Evolutionary conservation across 2,329 filamentous ascomycete genomes (phyloP), one percentile per base, ranked within the genome.

Genomic region (Zymoseptoria passerinii): DNA sequence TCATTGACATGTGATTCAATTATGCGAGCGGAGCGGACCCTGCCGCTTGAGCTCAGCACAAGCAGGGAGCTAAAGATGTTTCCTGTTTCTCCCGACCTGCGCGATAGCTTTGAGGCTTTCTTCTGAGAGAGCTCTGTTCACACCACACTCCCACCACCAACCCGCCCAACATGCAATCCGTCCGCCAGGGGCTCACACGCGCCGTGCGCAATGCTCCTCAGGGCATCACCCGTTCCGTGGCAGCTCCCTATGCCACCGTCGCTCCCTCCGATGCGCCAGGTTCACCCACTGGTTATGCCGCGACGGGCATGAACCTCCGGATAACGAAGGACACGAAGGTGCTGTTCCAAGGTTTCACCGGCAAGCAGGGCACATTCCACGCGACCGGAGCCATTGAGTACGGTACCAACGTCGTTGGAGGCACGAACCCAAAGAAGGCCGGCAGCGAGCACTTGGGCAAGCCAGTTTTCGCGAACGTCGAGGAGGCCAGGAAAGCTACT

Each of bases 361-460:
- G 92, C 75, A 70, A 67, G 62, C 70, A 72, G 59, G 61, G 66
- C 68, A 97, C 92, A 70, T 99, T 99, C 83, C 94, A 99, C 77
- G 94, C 94, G 67, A 84, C 90, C 76, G 92, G 96, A 80, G 94
- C 94, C 67, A 96, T 99, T 77, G 94, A 95, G 77, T 99, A 99
- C 79, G 94, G 92, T 75, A 99, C 94, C 70, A 92, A 96, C 75
- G 90, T 99, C 67, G 91, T 99, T 67, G 94, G 94, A 76, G 94
- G 94, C 74, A 97, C 92, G 73, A 97, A 97, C 81, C 94, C 94
- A 74, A 97, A 96, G 84, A 99, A 99, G 82, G 94, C 94, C 66
- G 94, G 94, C 72, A 79, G 84, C 71, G 87, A 85, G 74, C 94
- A 99, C 78, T 85, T 99, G 63, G 90, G 86, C 74, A 88, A 88